Evolutionary conservation across 2,329 filamentous ascomycete genomes (phyloP).

Genomic region (Neofusicoccum laricinum): DNA sequence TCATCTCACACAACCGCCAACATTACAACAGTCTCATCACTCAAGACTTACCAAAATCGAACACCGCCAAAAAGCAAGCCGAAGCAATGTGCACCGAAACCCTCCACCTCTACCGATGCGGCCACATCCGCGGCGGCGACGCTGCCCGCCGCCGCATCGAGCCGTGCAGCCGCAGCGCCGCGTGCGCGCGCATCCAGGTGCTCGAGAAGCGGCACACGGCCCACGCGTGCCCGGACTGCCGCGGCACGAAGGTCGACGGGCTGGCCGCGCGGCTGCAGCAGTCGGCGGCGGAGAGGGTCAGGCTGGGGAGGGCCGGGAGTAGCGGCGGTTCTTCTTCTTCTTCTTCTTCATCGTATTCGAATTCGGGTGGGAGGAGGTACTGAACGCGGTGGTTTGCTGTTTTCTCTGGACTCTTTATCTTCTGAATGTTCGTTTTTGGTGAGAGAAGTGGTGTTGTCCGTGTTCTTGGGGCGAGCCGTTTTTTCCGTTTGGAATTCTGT

Average conservation of each 20-base stretch:
- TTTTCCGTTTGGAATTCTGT: no score
- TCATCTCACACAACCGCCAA: no score
- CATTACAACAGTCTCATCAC: not conserved
- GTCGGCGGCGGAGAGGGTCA: not conserved
- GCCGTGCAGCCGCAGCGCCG: not conserved
- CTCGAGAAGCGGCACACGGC: not conserved
- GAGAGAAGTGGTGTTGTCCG: no score
- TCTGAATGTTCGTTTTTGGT: no score
- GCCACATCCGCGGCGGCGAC: not conserved
- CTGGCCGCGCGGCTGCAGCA: not conserved
- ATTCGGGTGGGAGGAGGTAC: no score
- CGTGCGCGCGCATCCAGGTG: not conserved
- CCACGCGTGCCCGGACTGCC: not conserved
- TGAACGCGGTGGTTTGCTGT: no score
- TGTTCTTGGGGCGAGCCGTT: no score
- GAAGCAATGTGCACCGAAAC: conserved; percentile 8
- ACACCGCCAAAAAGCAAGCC: not conserved
- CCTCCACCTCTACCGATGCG: not conserved
- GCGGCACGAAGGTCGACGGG: not conserved
- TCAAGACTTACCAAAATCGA: not conserved
- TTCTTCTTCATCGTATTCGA: not conserved
- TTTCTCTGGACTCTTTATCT: no score
- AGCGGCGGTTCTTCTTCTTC: not conserved
- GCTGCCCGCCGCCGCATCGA: not conserved
- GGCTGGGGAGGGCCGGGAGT: not conserved